Evolutionary conservation across 768 basidiomycete genomes (phyloP).

Genomic region (Calvatia gigantea): DNA sequence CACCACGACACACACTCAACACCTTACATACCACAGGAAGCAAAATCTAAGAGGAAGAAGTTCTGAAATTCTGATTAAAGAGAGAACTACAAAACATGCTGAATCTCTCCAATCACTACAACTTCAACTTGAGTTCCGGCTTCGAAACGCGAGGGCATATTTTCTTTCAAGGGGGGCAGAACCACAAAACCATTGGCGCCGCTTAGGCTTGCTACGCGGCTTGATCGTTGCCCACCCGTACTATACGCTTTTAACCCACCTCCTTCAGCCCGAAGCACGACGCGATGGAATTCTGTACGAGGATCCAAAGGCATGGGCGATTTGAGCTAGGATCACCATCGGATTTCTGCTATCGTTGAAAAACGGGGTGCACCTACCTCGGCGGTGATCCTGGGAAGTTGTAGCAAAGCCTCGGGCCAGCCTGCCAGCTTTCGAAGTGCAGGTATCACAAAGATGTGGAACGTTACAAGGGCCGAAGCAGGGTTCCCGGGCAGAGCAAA

Average conservation of each 20-base stretch:
- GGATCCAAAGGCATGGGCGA: constrained; percentile 64
- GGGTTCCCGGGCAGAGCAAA: constrained; percentile 92
- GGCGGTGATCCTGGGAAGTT: constrained; percentile 61
- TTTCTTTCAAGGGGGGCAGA: constrained; percentile 41
- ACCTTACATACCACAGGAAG: constrained; percentile 3
- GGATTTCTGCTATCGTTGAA: not conserved
- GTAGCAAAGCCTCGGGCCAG: constrained; percentile 48
- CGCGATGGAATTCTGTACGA: constrained; percentile 83
- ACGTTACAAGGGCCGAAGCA: constrained; percentile 82
- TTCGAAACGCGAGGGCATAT: constrained; percentile 30
- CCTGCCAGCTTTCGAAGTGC: constrained; percentile 72
- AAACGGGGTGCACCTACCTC: constrained; percentile 40
- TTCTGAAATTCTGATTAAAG: not conserved
- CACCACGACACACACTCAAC: not conserved
- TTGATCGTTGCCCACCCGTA: constrained; percentile 86
- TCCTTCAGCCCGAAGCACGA: constrained; percentile 36
- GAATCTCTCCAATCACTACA: constrained; percentile 67
- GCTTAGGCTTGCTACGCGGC: constrained; percentile 73
- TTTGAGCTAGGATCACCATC: constrained; percentile 40
- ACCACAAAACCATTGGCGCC: constrained; percentile 79
- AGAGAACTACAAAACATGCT: constrained; percentile 15
- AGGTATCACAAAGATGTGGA: constrained; percentile 81
- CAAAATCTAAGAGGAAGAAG: constrained; percentile 5
- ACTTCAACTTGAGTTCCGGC: constrained; percentile 56
- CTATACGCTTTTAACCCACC: constrained; percentile 62